Percentiles rank a stretch among this genome's conserved stretches.
Evolutionary conservation across 202 grass and related monocot genomes (phyloP).

Genomic region (Schoenoplectus tabernaemontani): DNA sequence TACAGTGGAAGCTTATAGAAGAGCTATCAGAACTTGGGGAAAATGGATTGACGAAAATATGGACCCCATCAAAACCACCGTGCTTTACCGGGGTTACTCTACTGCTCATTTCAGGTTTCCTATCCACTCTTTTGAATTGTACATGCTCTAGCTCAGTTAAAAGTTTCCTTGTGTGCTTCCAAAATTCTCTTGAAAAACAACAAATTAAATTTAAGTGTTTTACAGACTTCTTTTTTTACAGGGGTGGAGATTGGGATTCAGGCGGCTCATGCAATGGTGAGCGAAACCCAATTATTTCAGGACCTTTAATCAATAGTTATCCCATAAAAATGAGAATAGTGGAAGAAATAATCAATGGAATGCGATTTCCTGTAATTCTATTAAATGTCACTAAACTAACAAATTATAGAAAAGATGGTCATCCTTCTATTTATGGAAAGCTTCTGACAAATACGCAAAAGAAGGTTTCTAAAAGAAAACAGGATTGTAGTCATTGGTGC

Average conservation of each 20-base stretch:
- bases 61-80: constrained; percentile 41
- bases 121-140: not conserved
- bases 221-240: not conserved
- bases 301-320: constrained; percentile 54
- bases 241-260: constrained; percentile 87
- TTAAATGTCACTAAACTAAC: constrained; percentile 76
- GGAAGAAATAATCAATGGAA: constrained; percentile 43
- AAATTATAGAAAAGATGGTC: constrained; percentile 68
- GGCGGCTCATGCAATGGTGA: constrained; percentile 83
- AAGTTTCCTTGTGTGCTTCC: not conserved
- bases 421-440: constrained; percentile 66
- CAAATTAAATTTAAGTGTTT: constrained; percentile 5
- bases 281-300: constrained; percentile 39
- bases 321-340: constrained; percentile 71
- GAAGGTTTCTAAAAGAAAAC: constrained; percentile 61
- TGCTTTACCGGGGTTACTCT: constrained; percentile 90
- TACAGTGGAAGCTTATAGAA: constrained; percentile 57
- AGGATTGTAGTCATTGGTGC: constrained; percentile 95
- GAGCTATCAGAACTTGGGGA: constrained; percentile 64
- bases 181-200: not conserved
- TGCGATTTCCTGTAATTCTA: constrained; percentile 64
- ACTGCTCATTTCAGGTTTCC: constrained; percentile 73
- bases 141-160: not conserved
- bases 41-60: constrained; percentile 79
- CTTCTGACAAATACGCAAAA: constrained; percentile 1